Evolutionary conservation across 179 eudicot genomes (phyloP).

Genomic region (Beta macrorhiza): DNA sequence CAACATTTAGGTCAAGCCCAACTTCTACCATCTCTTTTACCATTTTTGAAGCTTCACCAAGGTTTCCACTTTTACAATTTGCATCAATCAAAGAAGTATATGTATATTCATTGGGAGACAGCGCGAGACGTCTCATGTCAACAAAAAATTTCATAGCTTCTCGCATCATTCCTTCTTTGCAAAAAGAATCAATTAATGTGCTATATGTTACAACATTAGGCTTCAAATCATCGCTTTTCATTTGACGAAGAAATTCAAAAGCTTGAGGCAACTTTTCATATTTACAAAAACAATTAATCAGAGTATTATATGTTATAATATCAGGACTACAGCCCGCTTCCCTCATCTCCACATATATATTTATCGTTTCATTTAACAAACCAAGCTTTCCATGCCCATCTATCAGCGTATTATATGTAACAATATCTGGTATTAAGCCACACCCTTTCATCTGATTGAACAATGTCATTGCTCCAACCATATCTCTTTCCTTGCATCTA

Average conservation of each 20-base stretch:
- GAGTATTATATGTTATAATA: conserved; percentile 79
- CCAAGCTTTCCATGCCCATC: conserved; percentile 90
- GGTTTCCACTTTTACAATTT: conserved; percentile 59
- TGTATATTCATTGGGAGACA: conserved; percentile 77
- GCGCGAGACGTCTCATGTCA: conserved; percentile 85
- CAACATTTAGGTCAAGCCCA: conserved; percentile 68
- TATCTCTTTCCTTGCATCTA: conserved; percentile 72
- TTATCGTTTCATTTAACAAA: conserved; percentile 46
- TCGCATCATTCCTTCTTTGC: conserved; percentile 83
- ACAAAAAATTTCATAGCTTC: conserved; percentile 79
- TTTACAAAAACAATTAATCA: conserved; percentile 85
- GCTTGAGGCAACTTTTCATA: conserved; percentile 63
- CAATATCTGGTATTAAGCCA: conserved; percentile 68
- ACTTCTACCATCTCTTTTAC: conserved; percentile 74
- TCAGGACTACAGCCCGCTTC: conserved; percentile 63
- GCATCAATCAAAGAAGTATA: conserved; percentile 89
- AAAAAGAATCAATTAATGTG: conserved; percentile 91
- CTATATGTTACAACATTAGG: conserved; percentile 94
- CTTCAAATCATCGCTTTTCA: conserved; percentile 65
- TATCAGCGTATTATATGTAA: conserved; percentile 86
- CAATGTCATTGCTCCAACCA: conserved; percentile 53
- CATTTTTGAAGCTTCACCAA: conserved; percentile 57
- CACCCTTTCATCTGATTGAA: conserved; percentile 57
- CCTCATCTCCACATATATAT: conserved; percentile 67
- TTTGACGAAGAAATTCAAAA: conserved; percentile 61